These are phyloP conservation scores for Apiotrichum gracile DNA, from an alignment of 1,284 basidiomycete genomes.

Conservation along the genomic window DNA sequence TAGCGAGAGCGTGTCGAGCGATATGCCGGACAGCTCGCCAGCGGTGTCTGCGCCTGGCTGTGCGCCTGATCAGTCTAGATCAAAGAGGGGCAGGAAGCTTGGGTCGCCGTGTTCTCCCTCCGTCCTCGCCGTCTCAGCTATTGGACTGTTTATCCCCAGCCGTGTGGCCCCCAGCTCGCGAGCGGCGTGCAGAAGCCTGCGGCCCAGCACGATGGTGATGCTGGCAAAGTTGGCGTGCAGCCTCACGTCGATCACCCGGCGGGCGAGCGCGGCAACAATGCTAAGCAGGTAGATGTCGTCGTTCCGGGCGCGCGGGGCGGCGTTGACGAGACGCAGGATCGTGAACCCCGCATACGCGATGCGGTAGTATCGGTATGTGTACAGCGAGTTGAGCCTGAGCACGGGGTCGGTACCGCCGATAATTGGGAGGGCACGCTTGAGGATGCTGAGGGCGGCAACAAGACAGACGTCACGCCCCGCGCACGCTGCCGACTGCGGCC, in stretches of 20 bases:
- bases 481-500: neutral
- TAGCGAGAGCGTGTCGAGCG: neutral
- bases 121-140: neutral
- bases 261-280: constrained; percentile 13
- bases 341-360: constrained; percentile 15
- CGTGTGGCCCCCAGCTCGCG: constrained; percentile 3
- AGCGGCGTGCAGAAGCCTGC: constrained; percentile 12
- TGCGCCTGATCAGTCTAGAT: neutral
- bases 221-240: constrained; percentile 15
- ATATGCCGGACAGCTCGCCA: neutral
- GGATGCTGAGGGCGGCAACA: neutral
- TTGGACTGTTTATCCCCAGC: neutral
- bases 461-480: neutral
- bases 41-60: too few relatives aligned
- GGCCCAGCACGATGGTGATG: constrained; percentile 15
- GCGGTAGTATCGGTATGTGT: constrained; percentile 10
- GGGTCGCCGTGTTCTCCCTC: neutral
- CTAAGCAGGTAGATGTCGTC: constrained; percentile 16
- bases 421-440: neutral
- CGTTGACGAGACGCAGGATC: constrained; percentile 15
- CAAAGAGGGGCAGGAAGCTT: neutral
- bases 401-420: neutral
- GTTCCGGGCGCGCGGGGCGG: constrained; percentile 6
- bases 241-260: constrained; percentile 10
- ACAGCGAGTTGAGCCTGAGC: neutral